Base-by-base conservation (phyloP, 1,139 yeast genomes). In the Spathaspora jeffriesii region DNA sequence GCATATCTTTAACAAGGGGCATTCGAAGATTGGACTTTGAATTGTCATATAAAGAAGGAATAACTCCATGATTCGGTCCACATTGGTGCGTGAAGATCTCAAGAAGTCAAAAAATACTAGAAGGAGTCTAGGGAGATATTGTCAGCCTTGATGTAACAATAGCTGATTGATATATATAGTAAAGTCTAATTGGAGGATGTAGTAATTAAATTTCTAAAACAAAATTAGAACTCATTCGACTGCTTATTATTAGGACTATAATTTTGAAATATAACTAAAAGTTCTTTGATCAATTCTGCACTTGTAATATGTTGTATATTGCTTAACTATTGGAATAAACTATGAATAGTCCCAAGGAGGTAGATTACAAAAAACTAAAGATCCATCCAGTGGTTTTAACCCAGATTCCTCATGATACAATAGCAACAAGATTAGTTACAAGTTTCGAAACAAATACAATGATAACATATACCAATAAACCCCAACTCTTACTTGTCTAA, bases 271-370 rank as follows among this genome's bases (percentile, higher is more conserved):
- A 67, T 68, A 5, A 48, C 47, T 14, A 76, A 48, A 30, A 80
- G 58, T 20, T 67, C 65, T 4, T 53, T 49, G 11, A 74, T 50
- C 43, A 76, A 55, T 27, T 58, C 51, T 21, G 56, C 46, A 30
- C 65, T 65, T 7, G 67, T 64, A 20, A 78, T 65, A 55, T 80
- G 76, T 47, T 68, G 70, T 8, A 77, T 58, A 31, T 57, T 55
- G 6, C 65, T 51, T 36, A 74, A 58, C 47, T 73, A 76, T 43
- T 73, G 64, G 14, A 75, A 44, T 39, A 73, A 53, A 14, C 70
- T 69, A 34, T 79, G 62, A 3, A 71, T 53, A 41, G 64, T 63
- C n/a, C 78, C 78, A 74, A 0, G 79, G 77, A 10, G 74, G 48
- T 58, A 72, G 34, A 65, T 44, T 49, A 40, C 42, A 42, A 37